Conservation (phyloP, 768 basidiomycete genomes). For the Gymnopilus junonius region DNA sequence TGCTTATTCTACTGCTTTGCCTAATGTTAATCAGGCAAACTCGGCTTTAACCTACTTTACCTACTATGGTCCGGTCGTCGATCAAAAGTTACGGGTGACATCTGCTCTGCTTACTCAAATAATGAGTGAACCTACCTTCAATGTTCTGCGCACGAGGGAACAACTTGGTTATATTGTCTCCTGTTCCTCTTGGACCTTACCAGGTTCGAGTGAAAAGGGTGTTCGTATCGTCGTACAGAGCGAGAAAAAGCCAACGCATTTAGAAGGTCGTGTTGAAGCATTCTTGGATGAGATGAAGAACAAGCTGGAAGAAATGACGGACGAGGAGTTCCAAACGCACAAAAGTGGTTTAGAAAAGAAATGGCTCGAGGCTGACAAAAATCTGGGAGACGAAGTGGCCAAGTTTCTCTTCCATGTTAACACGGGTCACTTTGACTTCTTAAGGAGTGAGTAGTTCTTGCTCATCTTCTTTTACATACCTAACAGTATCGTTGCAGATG, state of each 20-base stretch:
- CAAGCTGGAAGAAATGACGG: slow-evolving; percentile 68
- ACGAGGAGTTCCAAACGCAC: slow-evolving; percentile 79
- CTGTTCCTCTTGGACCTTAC: slow-evolving; percentile 56
- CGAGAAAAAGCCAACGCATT: slow-evolving; percentile 76
- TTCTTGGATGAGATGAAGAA: slow-evolving; percentile 80
- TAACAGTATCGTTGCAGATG: slow-evolving; percentile 49
- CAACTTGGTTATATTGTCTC: slow-evolving; percentile 94
- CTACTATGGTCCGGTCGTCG: slow-evolving; percentile 71
- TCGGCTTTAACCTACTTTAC: slow-evolving; percentile 86
- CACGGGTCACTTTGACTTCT: slow-evolving; percentile 86
- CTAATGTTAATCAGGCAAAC: slow-evolving; percentile 87
- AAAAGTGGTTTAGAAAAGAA: slow-evolving; percentile 76
- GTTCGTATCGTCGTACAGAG: slow-evolving; percentile 88
- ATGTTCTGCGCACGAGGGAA: slow-evolving; percentile 89
- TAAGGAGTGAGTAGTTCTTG: slow-evolving; percentile 61
- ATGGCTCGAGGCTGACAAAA: slow-evolving; percentile 88
- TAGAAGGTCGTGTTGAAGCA: slow-evolving; percentile 88
- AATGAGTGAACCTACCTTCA: slow-evolving; percentile 89
- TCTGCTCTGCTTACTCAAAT: slow-evolving; percentile 81
- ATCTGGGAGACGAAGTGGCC: slow-evolving; percentile 79
- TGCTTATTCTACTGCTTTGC: slow-evolving; percentile 66
- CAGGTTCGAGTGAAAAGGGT: slow-evolving; percentile 74
- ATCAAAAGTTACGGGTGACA: slow-evolving; percentile 67
- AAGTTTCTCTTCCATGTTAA: slow-evolving; percentile 74
- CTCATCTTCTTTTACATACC: neutral